Conservation (phyloP, 352 stramenopile genomes). For the Globisporangium emineosum region DNA sequence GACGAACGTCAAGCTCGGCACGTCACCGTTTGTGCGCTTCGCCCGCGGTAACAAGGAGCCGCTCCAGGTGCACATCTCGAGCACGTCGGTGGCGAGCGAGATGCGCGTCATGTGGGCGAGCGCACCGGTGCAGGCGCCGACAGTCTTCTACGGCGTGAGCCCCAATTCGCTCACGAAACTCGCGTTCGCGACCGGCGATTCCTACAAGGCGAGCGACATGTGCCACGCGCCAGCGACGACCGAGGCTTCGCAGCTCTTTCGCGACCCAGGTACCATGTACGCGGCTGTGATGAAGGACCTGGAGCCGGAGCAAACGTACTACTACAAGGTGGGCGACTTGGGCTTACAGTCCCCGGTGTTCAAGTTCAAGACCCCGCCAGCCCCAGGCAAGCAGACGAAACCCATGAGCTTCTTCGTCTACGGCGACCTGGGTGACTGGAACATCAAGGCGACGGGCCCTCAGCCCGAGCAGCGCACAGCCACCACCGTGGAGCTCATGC, state of each 20-base stretch:
- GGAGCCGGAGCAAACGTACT: not conserved
- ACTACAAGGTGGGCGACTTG: not conserved
- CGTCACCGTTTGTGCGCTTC: slow-evolving; percentile 20
- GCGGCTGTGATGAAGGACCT: not conserved
- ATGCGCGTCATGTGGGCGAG: not conserved
- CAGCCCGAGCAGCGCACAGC: not conserved
- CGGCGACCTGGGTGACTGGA: slow-evolving; percentile 7
- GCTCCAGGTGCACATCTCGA: slow-evolving; percentile 26
- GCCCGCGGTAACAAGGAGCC: slow-evolving; percentile 18
- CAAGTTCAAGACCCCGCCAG: not conserved
- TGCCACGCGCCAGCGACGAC: not conserved
- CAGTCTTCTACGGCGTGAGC: slow-evolving; percentile 17
- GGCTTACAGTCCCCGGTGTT: not conserved
- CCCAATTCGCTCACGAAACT: not conserved
- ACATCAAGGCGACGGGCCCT: slow-evolving; percentile 5
- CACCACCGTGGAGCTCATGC: slow-evolving; percentile 1
- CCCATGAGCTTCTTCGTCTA: not conserved
- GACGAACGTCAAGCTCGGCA: too few relatives aligned
- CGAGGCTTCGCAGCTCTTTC: not conserved
- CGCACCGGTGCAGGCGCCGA: not conserved
- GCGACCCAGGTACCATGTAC: not conserved
- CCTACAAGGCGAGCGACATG: slow-evolving; percentile 10
- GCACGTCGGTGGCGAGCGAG: slow-evolving; percentile 3
- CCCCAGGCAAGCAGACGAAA: not conserved
- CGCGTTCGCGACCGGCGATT: not conserved